These are phyloP conservation scores for Cercospora zeae-maydis DNA, from an alignment of 2,329 filamentous ascomycete genomes.

Conservation along the genomic window DNA sequence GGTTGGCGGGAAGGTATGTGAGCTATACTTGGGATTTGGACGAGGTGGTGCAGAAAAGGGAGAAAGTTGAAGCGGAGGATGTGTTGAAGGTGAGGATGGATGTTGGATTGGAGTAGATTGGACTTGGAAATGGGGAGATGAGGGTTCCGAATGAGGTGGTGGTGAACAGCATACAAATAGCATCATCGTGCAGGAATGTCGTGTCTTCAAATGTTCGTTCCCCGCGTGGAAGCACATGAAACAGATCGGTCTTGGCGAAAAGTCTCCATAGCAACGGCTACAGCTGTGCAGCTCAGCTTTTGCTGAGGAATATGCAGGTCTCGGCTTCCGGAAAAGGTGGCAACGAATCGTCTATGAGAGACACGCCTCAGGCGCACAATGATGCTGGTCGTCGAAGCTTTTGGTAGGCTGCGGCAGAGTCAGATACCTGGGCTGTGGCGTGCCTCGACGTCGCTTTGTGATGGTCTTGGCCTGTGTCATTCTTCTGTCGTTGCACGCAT, in stretches of 20 bases:
- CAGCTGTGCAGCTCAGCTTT: neutral
- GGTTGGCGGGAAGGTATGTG: constrained; percentile 41
- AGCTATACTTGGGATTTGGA: constrained; percentile 41
- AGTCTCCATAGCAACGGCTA: constrained; percentile 2
- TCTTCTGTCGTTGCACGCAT: neutral
- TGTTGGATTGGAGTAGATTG: constrained; percentile 17
- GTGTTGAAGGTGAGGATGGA: constrained; percentile 36
- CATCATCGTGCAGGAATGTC: neutral
- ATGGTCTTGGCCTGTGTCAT: constrained; percentile 10
- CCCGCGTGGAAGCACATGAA: neutral
- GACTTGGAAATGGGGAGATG: neutral
- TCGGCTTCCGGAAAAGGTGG: neutral
- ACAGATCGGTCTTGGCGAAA: neutral
- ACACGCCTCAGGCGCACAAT: neutral
- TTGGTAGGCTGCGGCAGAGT: constrained; percentile 8
- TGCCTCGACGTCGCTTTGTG: neutral
- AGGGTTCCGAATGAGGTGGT: no score
- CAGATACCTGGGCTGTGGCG: constrained; percentile 2
- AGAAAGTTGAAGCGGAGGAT: constrained; percentile 37
- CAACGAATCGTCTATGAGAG: neutral
- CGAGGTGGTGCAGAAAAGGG: constrained; percentile 35
- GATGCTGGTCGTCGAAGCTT: neutral
- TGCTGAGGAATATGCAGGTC: neutral
- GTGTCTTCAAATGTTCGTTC: neutral
- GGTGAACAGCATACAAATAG: no score